Base-by-base conservation (phyloP, 345 rosid genomes). In the Hirschfeldia incana region DNA sequence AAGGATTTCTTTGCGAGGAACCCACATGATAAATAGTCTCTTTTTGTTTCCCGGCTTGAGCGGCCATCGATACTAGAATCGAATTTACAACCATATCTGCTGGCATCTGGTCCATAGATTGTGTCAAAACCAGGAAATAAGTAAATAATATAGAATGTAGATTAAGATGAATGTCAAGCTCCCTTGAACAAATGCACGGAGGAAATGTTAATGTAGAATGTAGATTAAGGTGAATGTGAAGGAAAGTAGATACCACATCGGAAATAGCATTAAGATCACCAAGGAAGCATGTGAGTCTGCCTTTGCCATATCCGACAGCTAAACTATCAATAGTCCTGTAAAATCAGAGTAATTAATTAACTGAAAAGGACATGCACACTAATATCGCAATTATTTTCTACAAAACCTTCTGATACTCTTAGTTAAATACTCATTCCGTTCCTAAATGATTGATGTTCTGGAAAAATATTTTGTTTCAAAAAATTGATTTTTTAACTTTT, bases 81-180 rank as follows among this genome's bases (percentile, higher is more conserved):
- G 87, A 83, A 65, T 90, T 94, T 83, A 91, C 95, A 62, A 94
- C 97, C 95, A 94, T 89, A 67, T 94, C 98, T 0, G 92, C 97
- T 0, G 98, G 98, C 34, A 93, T 84, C 94, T 93, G 73, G 36
- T 46, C 13, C 63, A 73, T 73, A 57, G 21, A 29, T 6, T 59
- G 33, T 27, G 33, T 58, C 57, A 51, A 59, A 42, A 42, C 49
- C 49, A 10, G 46, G 13, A 39, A 39, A 39, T 8, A 42, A 42
- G 49, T 42, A 42, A 42, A 42, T 42, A 42, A 39, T 39, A 39
- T 39, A 39, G 11, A 39, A 39, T 39, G 46, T 39, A 39, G 12
- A 39, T 39, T 39, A 39, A 10, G 46, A 39, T 39, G 13, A 39
- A 39, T 39, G 46, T 39, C 7, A 49, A 49, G 16, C 3, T 2